These are phyloP conservation scores for Neonectria punicea DNA, from an alignment of 2,329 filamentous ascomycete genomes.

Conservation along the genomic window DNA sequence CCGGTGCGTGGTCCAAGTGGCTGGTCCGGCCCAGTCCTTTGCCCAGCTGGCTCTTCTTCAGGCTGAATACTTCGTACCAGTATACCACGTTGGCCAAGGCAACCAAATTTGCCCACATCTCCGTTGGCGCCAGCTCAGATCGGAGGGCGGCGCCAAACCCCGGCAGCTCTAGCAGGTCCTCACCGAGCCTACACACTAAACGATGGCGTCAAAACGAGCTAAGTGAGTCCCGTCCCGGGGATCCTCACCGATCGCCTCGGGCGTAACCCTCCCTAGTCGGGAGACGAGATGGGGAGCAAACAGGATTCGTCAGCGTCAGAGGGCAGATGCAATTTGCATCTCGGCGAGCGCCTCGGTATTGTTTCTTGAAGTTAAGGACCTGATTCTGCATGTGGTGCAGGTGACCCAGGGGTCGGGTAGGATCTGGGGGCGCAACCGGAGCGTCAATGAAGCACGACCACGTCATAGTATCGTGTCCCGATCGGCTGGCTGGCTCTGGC, in stretches of 20 bases:
- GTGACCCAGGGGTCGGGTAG: constrained; percentile 34
- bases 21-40: constrained; percentile 13
- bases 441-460: constrained; percentile 33
- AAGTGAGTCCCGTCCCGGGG: constrained; percentile 25
- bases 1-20: constrained; percentile 11
- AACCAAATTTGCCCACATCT: constrained; percentile 19
- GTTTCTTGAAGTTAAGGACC: constrained; percentile 31
- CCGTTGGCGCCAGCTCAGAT: constrained; percentile 33
- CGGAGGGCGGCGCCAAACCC: constrained; percentile 30
- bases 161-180: constrained; percentile 20
- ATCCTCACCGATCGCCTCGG: constrained; percentile 40
- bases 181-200: constrained; percentile 27
- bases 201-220: constrained; percentile 31
- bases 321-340: constrained; percentile 30
- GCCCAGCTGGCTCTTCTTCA: constrained; percentile 24
- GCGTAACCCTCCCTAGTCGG: constrained; percentile 35
- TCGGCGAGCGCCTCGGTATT: constrained; percentile 30
- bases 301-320: constrained; percentile 31
- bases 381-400: constrained; percentile 30
- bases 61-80: constrained; percentile 24
- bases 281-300: constrained; percentile 26
- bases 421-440: constrained; percentile 34
- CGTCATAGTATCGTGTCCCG: constrained; percentile 43
- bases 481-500: constrained; percentile 35
- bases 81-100: constrained; percentile 1